phyloP scores from a whole-genome alignment of 495 filamentous ascomycete species.

The Oleoguttula mirabilis region DNA sequence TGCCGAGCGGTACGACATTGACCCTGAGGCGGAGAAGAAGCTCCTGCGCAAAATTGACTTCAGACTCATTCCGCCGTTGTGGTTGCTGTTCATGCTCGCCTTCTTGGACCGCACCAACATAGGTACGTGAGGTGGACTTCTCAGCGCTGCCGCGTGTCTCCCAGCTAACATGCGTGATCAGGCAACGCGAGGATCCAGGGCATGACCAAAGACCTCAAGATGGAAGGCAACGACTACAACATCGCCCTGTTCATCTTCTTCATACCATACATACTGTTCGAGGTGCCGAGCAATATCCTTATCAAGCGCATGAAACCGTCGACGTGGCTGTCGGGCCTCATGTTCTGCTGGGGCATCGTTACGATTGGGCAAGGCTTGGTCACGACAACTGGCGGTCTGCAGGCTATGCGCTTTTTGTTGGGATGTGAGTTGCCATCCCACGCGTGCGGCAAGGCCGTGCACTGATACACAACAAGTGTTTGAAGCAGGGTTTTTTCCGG shows the following conservation, averaged over 20 bases:
- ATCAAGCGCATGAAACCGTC: constrained; percentile 53
- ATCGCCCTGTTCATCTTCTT: constrained; percentile 55
- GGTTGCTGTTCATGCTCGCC: constrained; percentile 34
- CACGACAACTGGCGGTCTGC: constrained; percentile 41
- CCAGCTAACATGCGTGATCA: neutral
- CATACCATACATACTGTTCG: constrained; percentile 52
- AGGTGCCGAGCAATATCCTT: constrained; percentile 55
- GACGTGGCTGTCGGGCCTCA: constrained; percentile 42
- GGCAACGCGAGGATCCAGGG: constrained; percentile 53
- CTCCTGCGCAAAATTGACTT: constrained; percentile 24
- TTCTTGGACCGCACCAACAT: constrained; percentile 48
- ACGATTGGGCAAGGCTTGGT: constrained; percentile 50
- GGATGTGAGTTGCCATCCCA: constrained; percentile 24
- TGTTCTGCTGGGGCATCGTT: constrained; percentile 45
- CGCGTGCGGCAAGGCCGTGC: too few relatives aligned
- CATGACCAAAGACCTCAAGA: constrained; percentile 44
- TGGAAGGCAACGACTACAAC: constrained; percentile 46
- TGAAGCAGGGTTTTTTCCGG: constrained; percentile 32
- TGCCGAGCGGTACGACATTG: constrained; percentile 13
- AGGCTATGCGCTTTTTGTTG: constrained; percentile 45
- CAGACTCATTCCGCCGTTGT: constrained; percentile 31
- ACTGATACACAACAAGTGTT: too few relatives aligned
- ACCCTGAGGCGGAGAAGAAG: constrained; percentile 24
- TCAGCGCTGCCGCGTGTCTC: too few relatives aligned
- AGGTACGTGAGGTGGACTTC: neutral